Evolutionary conservation across 805 yeast species (phyloP), one percentile per base, ranked within the genome.

Genomic region (Candida argentea): DNA sequence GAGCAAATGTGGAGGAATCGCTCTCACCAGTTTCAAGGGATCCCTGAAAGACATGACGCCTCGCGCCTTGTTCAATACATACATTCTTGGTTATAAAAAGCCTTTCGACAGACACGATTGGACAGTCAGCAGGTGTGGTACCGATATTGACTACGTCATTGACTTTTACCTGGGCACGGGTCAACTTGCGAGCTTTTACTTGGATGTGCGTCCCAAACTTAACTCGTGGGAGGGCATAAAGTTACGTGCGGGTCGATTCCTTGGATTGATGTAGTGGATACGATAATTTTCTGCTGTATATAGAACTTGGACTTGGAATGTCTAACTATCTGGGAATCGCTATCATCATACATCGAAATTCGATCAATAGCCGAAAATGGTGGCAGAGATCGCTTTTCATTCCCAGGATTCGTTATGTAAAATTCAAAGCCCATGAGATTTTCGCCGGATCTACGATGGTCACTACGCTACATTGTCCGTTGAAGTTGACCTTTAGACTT

Each of bases 31-130:
- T 39, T 89, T 89, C 55, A 77, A 81, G 51, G 98, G 97, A 5
- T 94, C 91, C 48, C 74, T 87, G 26, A 71, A 74, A 37, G 80
- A 81, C 41, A 44, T 85, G 22, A 85, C 96, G 0, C 98, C 98
- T 5, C 67, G 91, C 41, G 97, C 97, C 0, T 61, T 67, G 67
- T 42, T 61, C 34, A 67, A 83, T 36, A 61, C 80, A 34, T 70
- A 76, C 33, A 46, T 74, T 21, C 43, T 83, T 28, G 95, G 94
- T 0, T 65, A 70, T 32, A 75, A 73, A 27, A 69, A 69, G 36
- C 98, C 98, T 0, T 89, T 89, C 56, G 98, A 89, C 55, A 70
- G 98, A 43, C 98, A 89, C 49, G 98, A 89, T 54, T 89, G 98
- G 98, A 63, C 69, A 5, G 68, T 89, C 7, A 76, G 81, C 43